Evolutionary conservation across 176 grass and related monocot genomes (phyloP), one percentile per base, ranked within the genome.

Genomic region (maize (Zea mays)): DNA sequence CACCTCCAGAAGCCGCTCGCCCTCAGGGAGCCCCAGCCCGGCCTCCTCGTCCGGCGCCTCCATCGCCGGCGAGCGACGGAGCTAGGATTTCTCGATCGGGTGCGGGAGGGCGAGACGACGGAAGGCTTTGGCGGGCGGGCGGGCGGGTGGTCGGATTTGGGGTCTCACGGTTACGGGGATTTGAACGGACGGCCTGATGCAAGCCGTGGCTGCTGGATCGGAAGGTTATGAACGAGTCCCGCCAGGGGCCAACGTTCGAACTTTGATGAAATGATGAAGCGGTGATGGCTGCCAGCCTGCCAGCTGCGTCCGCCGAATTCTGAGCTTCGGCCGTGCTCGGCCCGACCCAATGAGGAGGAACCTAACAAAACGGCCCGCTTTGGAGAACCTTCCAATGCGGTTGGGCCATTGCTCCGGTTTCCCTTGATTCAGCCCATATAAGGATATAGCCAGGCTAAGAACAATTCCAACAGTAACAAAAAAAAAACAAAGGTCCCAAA

Each of bases 1-100:
- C 54, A 93, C 83, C 85, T 93, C 91, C 43, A 93, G 72, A 11
- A 90, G 67, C 16, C 85, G 72, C 62, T 85, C 65, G 57, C 21
- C 77, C 76, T 75, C 77, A 15, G 56, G 81, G 77, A 88, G 19
- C 7, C 76, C 71, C 40, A 84, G 48, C 7, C 58, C 77, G 2
- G 71, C 56, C 77, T 84, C 82, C 77, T 85, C 86, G 65, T 81
- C 82, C 71, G 82, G 82, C 77, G 77, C 72, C 40, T 88, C 86
- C 86, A 88, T 88, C 77, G 72, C 82, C 77, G 86, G 41, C 58
- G 70, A 84, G 71, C 64, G 76, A 65, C 65, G 64, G 77, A 6
- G 65, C 34, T 75, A 84, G 65, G 76, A 71, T 64, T 83, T 88
- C 11, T 36, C 72, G 80, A 14, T 70, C 27, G 65, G 49, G 41